phyloP scores from a whole-genome alignment of 805 yeast species.

The Barnettozyma salicaria region DNA sequence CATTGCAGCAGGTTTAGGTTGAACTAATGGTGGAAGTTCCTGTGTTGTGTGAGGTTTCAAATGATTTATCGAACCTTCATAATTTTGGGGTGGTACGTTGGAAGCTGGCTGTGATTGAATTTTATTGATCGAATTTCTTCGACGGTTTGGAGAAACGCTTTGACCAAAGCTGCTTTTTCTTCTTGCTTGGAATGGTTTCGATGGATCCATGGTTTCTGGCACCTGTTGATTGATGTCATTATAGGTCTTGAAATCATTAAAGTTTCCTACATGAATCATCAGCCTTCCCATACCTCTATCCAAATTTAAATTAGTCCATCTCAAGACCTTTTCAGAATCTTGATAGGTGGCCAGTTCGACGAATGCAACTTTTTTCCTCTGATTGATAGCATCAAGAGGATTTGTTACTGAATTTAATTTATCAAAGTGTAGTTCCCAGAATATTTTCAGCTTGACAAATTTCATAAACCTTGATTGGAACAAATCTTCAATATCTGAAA shows the following conservation, averaged over 20 bases:
- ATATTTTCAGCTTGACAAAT: conserved; percentile 52
- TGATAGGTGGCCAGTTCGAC: conserved; percentile 47
- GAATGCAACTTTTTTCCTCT: conserved; percentile 53
- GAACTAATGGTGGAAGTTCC: conserved; percentile 16
- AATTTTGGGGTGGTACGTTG: no score
- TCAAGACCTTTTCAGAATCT: conserved; percentile 52
- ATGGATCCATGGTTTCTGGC: conserved; percentile 22
- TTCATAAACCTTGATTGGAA: conserved; percentile 58
- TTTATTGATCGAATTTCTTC: conserved; percentile 6
- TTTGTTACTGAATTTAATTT: conserved; percentile 27
- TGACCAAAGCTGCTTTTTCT: conserved; percentile 1
- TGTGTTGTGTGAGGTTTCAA: conserved; percentile 6
- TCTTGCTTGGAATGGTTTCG: conserved; percentile 10
- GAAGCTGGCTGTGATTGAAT: no score
- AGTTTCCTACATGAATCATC: conserved; percentile 22
- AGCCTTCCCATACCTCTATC: conserved; percentile 32
- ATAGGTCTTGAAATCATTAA: conserved; percentile 21
- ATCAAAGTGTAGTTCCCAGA: conserved; percentile 43
- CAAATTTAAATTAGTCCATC: conserved; percentile 55
- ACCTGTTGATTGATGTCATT: conserved; percentile 21
- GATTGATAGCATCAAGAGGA: conserved; percentile 20
- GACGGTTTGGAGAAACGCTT: neutral
- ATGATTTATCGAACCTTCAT: no score
- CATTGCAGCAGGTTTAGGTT: conserved; percentile 22
- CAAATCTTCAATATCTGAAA: conserved; percentile 48